Evolutionary conservation across 2,329 filamentous ascomycete genomes (phyloP).

Genomic region (Cadophora sp.): DNA sequence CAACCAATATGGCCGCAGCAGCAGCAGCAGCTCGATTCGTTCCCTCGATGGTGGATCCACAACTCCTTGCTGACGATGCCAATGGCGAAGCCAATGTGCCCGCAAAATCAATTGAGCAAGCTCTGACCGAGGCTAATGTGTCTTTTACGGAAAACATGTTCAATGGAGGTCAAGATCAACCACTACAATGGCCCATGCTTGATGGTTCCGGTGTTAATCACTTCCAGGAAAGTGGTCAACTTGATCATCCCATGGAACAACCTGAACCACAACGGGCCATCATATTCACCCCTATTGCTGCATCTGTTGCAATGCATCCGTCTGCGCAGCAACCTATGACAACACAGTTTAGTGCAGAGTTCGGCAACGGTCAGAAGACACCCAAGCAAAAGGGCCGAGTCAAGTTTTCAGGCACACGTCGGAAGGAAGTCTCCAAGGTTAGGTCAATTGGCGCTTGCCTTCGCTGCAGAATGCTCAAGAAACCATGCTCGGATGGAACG

Average conservation of each 20-base stretch:
- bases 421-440: constrained; percentile 70
- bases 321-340: constrained; percentile 32
- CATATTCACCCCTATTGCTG: constrained; percentile 29
- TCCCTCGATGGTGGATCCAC: constrained; percentile 46
- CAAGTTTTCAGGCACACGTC: constrained; percentile 62
- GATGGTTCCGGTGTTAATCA: constrained; percentile 30
- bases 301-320: constrained; percentile 37
- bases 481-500: constrained; percentile 69
- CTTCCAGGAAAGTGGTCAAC: constrained; percentile 15
- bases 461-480: constrained; percentile 68
- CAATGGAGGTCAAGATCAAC: constrained; percentile 32
- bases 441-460: constrained; percentile 71
- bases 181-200: constrained; percentile 41
- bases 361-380: constrained; percentile 42
- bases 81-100: constrained; percentile 30
- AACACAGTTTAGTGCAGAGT: constrained; percentile 45
- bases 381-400: constrained; percentile 57
- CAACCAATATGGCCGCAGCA: constrained; percentile 37
- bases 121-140: constrained; percentile 37
- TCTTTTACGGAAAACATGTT: constrained; percentile 35
- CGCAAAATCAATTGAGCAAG: constrained; percentile 35
- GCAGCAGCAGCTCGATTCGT: constrained; percentile 41
- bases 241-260: constrained; percentile 24
- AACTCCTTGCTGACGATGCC: constrained; percentile 41
- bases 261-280: constrained; percentile 27